A percentile compares a stretch with the other conserved stretches of the same genome.
These are phyloP conservation scores for Petasospora rhodanensis DNA, from an alignment of 1,139 yeast species.

Conservation along the genomic window DNA sequence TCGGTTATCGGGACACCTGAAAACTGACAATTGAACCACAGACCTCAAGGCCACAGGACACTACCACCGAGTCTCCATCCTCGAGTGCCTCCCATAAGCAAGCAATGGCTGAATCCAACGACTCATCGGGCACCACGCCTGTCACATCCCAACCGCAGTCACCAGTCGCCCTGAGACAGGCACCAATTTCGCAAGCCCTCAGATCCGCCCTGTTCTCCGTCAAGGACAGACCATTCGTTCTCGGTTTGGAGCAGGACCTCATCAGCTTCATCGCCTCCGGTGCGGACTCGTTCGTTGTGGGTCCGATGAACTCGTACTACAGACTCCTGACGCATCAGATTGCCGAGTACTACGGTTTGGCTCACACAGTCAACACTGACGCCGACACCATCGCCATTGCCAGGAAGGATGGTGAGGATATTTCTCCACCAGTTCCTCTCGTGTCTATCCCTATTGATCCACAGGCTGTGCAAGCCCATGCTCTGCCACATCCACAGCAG, in stretches of 20 bases:
- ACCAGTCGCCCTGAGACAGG: conserved; percentile 6
- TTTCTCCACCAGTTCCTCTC: conserved; percentile 14
- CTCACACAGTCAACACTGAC: conserved; percentile 45
- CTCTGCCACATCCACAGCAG: too few species aligned
- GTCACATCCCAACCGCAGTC: conserved; percentile 1
- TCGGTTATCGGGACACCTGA: too few species aligned
- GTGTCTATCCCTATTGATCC: conserved; percentile 13
- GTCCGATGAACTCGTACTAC: conserved; percentile 62
- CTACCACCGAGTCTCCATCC: too few species aligned
- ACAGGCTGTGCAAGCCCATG: too few species aligned
- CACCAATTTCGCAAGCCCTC: conserved; percentile 28
- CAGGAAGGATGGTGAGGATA: conserved; percentile 27
- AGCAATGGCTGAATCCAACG: too few species aligned
- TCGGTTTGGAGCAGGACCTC: conserved; percentile 49
- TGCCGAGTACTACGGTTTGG: conserved; percentile 61
- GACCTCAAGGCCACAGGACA: conserved; percentile 1
- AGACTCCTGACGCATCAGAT: conserved; percentile 63
- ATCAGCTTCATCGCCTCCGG: conserved; percentile 30
- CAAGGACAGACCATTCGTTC: conserved; percentile 48
- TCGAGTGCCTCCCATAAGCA: too few species aligned
- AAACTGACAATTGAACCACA: too few species aligned
- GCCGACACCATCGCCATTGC: conserved; percentile 41
- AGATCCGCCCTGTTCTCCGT: conserved; percentile 39
- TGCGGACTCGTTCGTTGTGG: conserved; percentile 41
- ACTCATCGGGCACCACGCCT: too few species aligned